Evolutionary conservation across 768 basidiomycete genomes (phyloP).

Genomic region (Trametes cinnabarina): DNA sequence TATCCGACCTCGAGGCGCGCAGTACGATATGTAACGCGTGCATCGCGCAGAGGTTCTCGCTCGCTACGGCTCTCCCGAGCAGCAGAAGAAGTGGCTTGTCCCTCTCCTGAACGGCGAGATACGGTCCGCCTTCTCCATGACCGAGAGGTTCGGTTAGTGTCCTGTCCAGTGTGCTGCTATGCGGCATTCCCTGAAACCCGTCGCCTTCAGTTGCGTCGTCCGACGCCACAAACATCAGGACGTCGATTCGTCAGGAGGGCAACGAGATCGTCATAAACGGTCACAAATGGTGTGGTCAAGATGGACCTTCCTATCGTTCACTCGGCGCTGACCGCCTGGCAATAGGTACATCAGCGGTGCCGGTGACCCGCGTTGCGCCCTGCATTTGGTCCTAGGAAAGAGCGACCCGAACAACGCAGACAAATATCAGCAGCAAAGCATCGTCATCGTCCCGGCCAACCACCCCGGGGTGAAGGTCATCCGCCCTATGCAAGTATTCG

Average conservation of each 20-base stretch:
- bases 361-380: conserved; percentile 82
- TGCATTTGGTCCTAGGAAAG: conserved; percentile 95
- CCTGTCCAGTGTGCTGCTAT: background rate
- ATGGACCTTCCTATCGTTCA: background rate
- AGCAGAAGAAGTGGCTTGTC: conserved; percentile 86
- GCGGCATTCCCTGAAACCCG: conserved; percentile 25
- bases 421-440: conserved; percentile 82
- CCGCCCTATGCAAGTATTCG: conserved; percentile 92
- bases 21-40: too few relatives aligned
- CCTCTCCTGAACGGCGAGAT: conserved; percentile 92
- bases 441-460: conserved; percentile 91
- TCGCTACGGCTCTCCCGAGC: conserved; percentile 85
- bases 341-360: conserved; percentile 96
- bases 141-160: conserved; percentile 77
- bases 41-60: conserved; percentile 97
- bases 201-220: conserved; percentile 95
- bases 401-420: conserved; percentile 82
- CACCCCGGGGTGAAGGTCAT: conserved; percentile 84
- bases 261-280: conserved; percentile 91
- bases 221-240: conserved; percentile 93
- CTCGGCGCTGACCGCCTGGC: background rate
- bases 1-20: background rate
- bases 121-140: conserved; percentile 95
- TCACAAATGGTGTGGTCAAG: conserved; percentile 77
- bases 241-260: conserved; percentile 80